Conservation (phyloP, 768 basidiomycete species). For the Lactarius quietus region DNA sequence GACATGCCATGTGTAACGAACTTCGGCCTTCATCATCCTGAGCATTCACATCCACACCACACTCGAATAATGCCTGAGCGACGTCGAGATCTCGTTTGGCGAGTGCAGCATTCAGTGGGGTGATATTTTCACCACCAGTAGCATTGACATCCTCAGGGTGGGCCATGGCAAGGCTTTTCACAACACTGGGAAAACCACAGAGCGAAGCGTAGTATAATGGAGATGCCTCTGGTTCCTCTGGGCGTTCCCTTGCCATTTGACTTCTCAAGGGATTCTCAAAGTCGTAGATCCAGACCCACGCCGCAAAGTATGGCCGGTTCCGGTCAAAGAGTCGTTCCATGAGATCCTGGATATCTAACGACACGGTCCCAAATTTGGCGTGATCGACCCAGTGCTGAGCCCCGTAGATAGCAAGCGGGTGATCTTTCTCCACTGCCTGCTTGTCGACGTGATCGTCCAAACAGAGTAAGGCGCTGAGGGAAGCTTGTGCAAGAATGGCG, state of each 20-base stretch:
- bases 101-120: neutral
- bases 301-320: neutral
- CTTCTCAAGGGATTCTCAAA: neutral
- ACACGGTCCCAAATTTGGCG: neutral
- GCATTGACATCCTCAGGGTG: neutral
- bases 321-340: conserved; percentile 5
- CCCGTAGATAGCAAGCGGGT: neutral
- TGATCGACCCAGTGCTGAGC: conserved; percentile 10
- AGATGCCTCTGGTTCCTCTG: neutral
- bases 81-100: neutral
- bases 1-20: no score
- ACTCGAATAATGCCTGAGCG: neutral
- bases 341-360: neutral
- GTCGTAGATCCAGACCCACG: conserved; percentile 14
- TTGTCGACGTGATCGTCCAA: neutral
- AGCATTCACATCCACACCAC: neutral
- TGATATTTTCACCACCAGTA: neutral
- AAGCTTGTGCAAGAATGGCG: neutral
- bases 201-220: conserved; percentile 6
- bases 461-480: neutral
- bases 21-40: neutral
- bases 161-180: neutral
- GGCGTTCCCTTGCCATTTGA: neutral
- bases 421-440: accelerated
- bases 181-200: neutral